A percentile compares a stretch with the other conserved stretches of the same genome.
These are phyloP conservation scores for Ophiostoma ips DNA, from an alignment of 2,329 filamentous ascomycete species.

Conservation along the genomic window DNA sequence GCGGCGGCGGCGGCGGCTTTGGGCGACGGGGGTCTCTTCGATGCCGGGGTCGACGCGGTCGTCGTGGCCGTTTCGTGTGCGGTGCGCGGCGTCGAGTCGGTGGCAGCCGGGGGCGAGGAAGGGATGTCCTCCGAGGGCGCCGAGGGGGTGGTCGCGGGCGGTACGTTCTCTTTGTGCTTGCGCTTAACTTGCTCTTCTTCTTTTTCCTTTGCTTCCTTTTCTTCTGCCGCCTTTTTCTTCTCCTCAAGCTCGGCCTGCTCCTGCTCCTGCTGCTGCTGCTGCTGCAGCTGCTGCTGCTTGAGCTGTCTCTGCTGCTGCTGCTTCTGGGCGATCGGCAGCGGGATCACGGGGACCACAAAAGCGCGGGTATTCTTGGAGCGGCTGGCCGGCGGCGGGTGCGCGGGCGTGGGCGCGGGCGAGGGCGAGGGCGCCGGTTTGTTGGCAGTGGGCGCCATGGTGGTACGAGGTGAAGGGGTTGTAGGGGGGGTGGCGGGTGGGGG, in stretches of 20 bases:
- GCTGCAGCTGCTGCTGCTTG: constrained; percentile 11
- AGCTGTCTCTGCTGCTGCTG: constrained; percentile 11
- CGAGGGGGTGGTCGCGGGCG: background rate
- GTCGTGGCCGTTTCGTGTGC: background rate
- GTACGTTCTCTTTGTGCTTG: background rate
- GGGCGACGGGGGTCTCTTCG: constrained; percentile 1
- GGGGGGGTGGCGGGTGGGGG: background rate
- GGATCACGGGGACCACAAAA: constrained; percentile 12
- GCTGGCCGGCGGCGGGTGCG: constrained; percentile 2
- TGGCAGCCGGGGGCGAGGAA: background rate
- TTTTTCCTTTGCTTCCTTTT: background rate
- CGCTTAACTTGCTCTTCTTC: background rate
- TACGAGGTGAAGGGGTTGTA: too few relatives aligned
- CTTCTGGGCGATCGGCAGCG: constrained; percentile 12
- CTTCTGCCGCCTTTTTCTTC: background rate
- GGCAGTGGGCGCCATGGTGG: constrained; percentile 9
- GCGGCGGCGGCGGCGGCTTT: background rate
- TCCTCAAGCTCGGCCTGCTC: constrained; percentile 1
- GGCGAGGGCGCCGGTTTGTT: constrained; percentile 4
- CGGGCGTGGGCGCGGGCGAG: background rate
- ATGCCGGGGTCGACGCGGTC: background rate
- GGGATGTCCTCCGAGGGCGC: constrained; percentile 2
- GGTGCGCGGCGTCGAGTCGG: constrained; percentile 2
- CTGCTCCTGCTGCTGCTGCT: constrained; percentile 11
- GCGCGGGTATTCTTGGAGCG: constrained; percentile 6